These are phyloP conservation scores for Cystobasidium sp. DNA, from an alignment of 1,284 basidiomycete species.

Conservation along the genomic window DNA sequence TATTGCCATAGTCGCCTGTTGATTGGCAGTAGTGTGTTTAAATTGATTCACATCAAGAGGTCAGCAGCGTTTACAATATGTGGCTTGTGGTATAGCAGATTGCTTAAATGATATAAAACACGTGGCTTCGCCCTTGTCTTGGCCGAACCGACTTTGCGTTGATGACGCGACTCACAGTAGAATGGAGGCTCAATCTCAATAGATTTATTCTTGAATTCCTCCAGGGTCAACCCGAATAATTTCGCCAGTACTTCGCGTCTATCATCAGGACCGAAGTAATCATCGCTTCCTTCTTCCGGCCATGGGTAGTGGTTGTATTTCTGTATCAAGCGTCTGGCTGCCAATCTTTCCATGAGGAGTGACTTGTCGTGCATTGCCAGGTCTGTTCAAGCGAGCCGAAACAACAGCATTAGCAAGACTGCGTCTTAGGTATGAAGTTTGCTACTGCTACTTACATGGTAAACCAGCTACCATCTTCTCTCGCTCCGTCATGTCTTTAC, in stretches of 20 bases:
- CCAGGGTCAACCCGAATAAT: constrained; percentile 46
- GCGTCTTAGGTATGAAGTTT: neutral
- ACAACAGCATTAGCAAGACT: neutral
- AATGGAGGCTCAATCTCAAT: constrained; percentile 51
- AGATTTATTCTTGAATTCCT: constrained; percentile 38
- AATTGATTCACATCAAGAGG: too few species aligned
- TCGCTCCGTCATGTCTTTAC: constrained; percentile 3
- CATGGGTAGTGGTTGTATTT: constrained; percentile 21
- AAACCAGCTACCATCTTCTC: constrained; percentile 16
- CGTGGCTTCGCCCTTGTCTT: neutral
- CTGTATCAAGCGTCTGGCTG: neutral
- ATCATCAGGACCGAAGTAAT: constrained; percentile 21
- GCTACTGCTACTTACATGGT: neutral
- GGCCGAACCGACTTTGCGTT: neutral
- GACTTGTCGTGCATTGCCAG: constrained; percentile 26
- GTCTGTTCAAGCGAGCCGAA: neutral
- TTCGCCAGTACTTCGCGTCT: constrained; percentile 46
- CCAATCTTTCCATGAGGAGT: constrained; percentile 17
- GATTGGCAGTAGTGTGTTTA: too few species aligned
- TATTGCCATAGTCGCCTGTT: constrained; percentile 42
- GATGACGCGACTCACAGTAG: constrained; percentile 45
- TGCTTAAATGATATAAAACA: too few species aligned
- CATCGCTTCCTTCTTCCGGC: constrained; percentile 12
- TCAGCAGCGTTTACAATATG: too few species aligned
- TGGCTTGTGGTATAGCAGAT: too few species aligned